A percentile compares a stretch with the other conserved stretches of the same genome.
Conservation (phyloP, 805 yeast species). For the Metschnikowia henanensis region DNA sequence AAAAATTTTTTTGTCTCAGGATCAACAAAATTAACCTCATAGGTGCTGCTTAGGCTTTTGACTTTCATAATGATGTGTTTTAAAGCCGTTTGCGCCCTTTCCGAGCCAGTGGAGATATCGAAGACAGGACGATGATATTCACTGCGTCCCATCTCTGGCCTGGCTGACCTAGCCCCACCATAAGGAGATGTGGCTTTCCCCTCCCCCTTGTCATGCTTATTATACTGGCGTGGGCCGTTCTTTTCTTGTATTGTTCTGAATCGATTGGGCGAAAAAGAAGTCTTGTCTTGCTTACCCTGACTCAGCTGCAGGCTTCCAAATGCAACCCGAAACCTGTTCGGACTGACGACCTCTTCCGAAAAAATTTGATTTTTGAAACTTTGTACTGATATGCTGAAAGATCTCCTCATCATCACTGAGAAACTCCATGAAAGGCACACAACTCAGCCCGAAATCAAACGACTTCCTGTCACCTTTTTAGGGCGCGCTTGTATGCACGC, state of each 20-base stretch:
- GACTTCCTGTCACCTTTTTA: too few relatives aligned
- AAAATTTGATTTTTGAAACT: neutral
- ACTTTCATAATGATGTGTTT: conserved; percentile 26
- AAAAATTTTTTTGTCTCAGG: conserved; percentile 24
- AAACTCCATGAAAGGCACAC: too few relatives aligned
- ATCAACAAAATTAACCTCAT: conserved; percentile 28
- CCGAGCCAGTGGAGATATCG: conserved; percentile 26
- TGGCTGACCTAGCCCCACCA: conserved; percentile 10
- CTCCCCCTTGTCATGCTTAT: neutral
- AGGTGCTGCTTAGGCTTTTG: conserved; percentile 17
- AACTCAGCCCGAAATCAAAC: too few relatives aligned
- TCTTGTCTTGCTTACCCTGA: neutral
- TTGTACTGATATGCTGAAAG: neutral
- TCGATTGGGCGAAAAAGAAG: conserved; percentile 4
- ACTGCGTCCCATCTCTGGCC: conserved; percentile 1
- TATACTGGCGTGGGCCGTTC: neutral
- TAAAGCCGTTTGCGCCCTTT: conserved; percentile 29
- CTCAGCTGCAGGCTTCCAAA: neutral
- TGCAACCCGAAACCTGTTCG: conserved; percentile 1
- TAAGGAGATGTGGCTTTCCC: neutral
- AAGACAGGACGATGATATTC: conserved; percentile 16
- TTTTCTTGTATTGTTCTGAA: conserved; percentile 6
- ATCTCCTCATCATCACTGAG: conserved; percentile 3
- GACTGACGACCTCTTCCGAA: neutral
- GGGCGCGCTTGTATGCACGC: neutral